Percentiles rank a stretch among this genome's conserved stretches.
phyloP scores from a whole-genome alignment of 805 yeast genomes.

The Kodamaea nitidulidarum region DNA sequence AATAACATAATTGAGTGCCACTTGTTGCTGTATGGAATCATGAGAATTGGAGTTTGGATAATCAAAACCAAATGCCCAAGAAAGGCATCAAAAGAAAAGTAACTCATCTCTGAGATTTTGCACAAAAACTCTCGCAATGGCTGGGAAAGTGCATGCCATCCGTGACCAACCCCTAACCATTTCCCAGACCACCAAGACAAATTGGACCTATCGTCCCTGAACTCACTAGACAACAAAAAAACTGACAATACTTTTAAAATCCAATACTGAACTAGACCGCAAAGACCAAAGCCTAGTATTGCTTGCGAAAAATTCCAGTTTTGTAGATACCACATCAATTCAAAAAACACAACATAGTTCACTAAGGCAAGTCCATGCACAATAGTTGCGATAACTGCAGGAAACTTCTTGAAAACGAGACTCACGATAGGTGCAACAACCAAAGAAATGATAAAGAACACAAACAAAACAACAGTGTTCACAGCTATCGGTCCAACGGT shows the following conservation, averaged over 20 bases:
- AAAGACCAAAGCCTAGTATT: constrained; percentile 56
- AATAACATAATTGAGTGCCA: constrained; percentile 65
- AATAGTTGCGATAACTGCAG: constrained; percentile 50
- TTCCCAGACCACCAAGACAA: constrained; percentile 74
- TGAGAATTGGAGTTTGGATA: constrained; percentile 55
- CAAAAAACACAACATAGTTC: constrained; percentile 53
- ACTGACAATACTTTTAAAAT: constrained; percentile 51
- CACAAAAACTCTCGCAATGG: constrained; percentile 63
- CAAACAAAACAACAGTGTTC: constrained; percentile 38
- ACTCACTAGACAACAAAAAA: constrained; percentile 57
- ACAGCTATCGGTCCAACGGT: constrained; percentile 46
- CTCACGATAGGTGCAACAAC: constrained; percentile 48
- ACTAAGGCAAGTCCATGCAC: constrained; percentile 55
- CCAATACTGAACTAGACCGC: constrained; percentile 52
- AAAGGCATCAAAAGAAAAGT: constrained; percentile 60
- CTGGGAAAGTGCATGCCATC: constrained; percentile 57
- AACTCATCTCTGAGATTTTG: constrained; percentile 62
- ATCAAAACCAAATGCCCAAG: constrained; percentile 57
- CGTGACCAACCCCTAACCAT: constrained; percentile 61
- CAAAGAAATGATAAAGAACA: constrained; percentile 42
- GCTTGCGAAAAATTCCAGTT: constrained; percentile 61
- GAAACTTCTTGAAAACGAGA: constrained; percentile 41
- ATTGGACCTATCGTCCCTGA: constrained; percentile 54
- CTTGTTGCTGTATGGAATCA: constrained; percentile 60
- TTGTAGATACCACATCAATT: constrained; percentile 63